Evolutionary conservation across 257 asterid species (phyloP).

Genomic region (Verbascum thapsus): DNA sequence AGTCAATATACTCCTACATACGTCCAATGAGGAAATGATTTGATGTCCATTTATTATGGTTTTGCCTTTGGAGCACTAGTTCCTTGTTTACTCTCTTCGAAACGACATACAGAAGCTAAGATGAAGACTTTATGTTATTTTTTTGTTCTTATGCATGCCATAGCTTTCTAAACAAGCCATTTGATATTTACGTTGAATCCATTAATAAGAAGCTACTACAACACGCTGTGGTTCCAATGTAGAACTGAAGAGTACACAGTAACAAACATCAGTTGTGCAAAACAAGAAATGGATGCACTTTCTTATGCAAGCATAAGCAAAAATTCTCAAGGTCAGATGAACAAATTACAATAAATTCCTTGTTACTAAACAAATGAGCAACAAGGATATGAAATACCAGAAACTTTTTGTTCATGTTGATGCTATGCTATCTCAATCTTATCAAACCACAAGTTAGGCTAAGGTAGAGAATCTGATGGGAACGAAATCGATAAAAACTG

Average conservation of each 20-base stretch:
- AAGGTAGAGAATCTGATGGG: background rate
- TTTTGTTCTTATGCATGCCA: background rate
- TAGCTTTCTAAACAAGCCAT: background rate
- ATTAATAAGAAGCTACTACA: background rate
- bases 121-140: background rate
- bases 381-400: background rate
- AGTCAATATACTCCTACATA: background rate
- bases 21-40: background rate
- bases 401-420: background rate
- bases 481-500: too few species aligned
- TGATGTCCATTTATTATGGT: background rate
- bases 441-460: conserved; percentile 13
- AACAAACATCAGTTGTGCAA: background rate
- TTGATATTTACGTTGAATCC: background rate
- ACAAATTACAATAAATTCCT: background rate
- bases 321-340: conserved; percentile 3
- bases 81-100: too few species aligned
- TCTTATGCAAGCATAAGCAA: conserved; percentile 1
- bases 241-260: too few species aligned
- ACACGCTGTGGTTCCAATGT: background rate
- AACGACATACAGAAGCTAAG: too few species aligned
- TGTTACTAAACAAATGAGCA: background rate
- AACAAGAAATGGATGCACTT: conserved; percentile 1
- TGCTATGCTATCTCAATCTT: conserved; percentile 7
- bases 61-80: background rate